Conservation (phyloP, 2,329 filamentous ascomycete genomes). For the Macrophomina tecta region DNA sequence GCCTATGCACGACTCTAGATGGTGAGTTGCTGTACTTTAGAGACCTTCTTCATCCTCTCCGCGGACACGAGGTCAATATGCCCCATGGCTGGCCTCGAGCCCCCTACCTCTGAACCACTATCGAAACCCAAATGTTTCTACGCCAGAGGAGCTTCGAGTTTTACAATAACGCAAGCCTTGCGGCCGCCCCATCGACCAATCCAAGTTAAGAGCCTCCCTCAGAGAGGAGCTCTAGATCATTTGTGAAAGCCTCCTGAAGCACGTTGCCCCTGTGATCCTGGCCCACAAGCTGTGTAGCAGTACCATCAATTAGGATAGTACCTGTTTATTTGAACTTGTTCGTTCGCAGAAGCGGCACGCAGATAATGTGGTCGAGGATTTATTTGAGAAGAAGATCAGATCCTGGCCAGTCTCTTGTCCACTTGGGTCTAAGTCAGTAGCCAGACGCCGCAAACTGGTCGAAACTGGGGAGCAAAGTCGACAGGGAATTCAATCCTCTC, state of each 20-base stretch:
- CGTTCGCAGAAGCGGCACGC: slow-evolving; percentile 37
- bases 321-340: slow-evolving; percentile 40
- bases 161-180: slow-evolving; percentile 40
- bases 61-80: neutral
- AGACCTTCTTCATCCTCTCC: slow-evolving; percentile 14
- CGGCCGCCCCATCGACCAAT: slow-evolving; percentile 37
- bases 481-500: slow-evolving; percentile 40
- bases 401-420: slow-evolving; percentile 43
- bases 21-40: neutral
- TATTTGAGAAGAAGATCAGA: slow-evolving; percentile 41
- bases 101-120: slow-evolving; percentile 42
- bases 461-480: slow-evolving; percentile 39
- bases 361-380: neutral
- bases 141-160: slow-evolving; percentile 38
- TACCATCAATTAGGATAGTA: slow-evolving; percentile 32
- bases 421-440: slow-evolving; percentile 25
- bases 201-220: slow-evolving; percentile 42
- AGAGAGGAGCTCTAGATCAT: slow-evolving; percentile 47
- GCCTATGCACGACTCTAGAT: slow-evolving; percentile 33
- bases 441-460: slow-evolving; percentile 32
- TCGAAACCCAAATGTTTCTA: slow-evolving; percentile 43
- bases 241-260: slow-evolving; percentile 46
- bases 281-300: slow-evolving; percentile 32
- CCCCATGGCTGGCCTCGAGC: slow-evolving; percentile 2
- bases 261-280: slow-evolving; percentile 47